Evolutionary conservation across 805 yeast species (phyloP).

Genomic region (Yarrowia sp.): DNA sequence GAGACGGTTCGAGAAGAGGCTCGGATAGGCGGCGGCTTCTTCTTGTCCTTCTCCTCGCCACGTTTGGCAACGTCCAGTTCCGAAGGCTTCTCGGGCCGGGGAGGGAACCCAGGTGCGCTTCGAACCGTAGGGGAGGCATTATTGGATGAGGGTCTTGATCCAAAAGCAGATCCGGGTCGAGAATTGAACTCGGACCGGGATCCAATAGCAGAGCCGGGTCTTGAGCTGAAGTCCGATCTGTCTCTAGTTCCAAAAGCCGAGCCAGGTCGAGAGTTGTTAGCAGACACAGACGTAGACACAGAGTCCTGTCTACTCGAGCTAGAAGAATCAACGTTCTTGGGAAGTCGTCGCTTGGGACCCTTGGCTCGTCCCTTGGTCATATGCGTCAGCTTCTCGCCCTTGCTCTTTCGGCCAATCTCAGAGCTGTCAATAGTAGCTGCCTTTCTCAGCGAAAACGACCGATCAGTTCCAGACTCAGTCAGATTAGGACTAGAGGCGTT

Average conservation of each 20-base stretch:
- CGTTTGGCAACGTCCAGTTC: slow-evolving; percentile 21
- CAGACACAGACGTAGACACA: not conserved
- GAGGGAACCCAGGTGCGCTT: slow-evolving; percentile 1
- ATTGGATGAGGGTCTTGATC: not conserved
- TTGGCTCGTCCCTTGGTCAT: slow-evolving; percentile 40
- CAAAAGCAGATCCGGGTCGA: not conserved
- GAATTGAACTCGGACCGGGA: not conserved
- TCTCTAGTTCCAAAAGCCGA: not conserved
- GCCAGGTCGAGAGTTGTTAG: not conserved
- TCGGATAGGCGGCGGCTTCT: slow-evolving; percentile 30
- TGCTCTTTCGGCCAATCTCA: slow-evolving; percentile 7
- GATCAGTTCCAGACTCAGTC: not conserved
- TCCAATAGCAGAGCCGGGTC: not conserved
- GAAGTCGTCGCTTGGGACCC: slow-evolving; percentile 45
- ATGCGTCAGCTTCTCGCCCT: slow-evolving; percentile 34
- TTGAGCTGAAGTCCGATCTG: not conserved
- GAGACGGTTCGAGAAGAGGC: slow-evolving; percentile 32
- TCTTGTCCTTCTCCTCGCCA: slow-evolving; percentile 1
- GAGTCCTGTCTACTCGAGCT: not conserved
- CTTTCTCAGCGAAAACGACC: slow-evolving; percentile 26
- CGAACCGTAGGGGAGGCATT: slow-evolving; percentile 7
- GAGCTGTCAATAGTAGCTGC: slow-evolving; percentile 33
- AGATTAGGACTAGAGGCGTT: not conserved
- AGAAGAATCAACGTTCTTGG: slow-evolving; percentile 29
- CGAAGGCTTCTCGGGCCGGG: not conserved